Conservation (phyloP, 352 stramenopile species). For the Pythium phragmiticola region DNA sequence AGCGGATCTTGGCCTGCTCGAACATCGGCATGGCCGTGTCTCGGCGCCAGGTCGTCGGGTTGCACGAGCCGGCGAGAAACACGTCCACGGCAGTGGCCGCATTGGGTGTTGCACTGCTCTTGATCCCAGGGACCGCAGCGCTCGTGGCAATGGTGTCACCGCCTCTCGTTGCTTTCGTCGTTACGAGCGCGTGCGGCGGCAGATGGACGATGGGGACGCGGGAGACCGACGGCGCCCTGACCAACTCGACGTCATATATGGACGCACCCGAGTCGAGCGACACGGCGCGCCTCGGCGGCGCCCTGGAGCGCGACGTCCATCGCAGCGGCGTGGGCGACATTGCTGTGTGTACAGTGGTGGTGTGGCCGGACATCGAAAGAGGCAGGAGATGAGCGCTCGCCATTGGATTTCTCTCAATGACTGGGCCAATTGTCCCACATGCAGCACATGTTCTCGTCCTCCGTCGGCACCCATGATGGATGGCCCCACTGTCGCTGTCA, state of each 20-base stretch:
- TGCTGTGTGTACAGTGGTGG: background rate
- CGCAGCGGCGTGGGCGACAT: slow-evolving; percentile 4
- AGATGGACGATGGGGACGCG: slow-evolving; percentile 3
- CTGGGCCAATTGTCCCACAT: too few relatives aligned
- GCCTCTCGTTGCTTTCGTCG: slow-evolving; percentile 25
- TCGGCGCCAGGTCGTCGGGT: slow-evolving; percentile 86
- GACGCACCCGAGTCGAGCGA: slow-evolving; percentile 27
- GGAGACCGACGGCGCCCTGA: background rate
- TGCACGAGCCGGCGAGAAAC: slow-evolving; percentile 86
- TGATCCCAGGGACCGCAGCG: background rate
- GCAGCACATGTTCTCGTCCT: too few relatives aligned
- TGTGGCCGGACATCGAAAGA: background rate
- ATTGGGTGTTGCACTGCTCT: background rate
- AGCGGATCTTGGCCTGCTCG: slow-evolving; percentile 59
- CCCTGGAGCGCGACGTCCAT: slow-evolving; percentile 18
- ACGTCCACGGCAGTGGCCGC: slow-evolving; percentile 48
- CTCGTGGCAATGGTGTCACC: slow-evolving; percentile 15
- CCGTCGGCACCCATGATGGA: too few relatives aligned
- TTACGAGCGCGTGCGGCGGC: slow-evolving; percentile 42
- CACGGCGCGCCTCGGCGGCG: slow-evolving; percentile 24
- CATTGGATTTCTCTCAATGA: too few relatives aligned
- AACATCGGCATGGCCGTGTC: slow-evolving; percentile 80
- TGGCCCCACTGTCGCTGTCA: too few relatives aligned
- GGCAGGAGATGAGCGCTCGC: too few relatives aligned
- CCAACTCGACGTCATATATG: slow-evolving; percentile 15